Conservation (phyloP, 495 filamentous ascomycete species). For the Annulohypoxylon nitens region DNA sequence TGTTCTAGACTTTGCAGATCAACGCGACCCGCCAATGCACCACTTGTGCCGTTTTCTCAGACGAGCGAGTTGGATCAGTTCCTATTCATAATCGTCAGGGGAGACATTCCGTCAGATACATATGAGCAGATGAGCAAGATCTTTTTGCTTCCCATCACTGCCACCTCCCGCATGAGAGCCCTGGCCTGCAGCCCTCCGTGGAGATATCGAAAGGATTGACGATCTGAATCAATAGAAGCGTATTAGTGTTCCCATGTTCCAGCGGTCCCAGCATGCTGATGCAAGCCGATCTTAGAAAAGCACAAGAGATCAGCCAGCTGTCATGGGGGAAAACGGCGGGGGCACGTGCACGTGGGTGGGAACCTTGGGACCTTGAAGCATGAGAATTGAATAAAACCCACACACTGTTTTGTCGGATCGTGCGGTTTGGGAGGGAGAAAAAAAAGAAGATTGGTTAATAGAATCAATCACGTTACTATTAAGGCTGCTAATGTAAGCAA, state of each 20-base stretch:
- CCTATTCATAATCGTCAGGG: constrained; percentile 19
- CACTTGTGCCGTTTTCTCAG: constrained; percentile 19
- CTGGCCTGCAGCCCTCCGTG: not conserved
- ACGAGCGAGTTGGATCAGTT: constrained; percentile 13
- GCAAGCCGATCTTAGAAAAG: constrained; percentile 32
- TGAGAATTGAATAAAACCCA: constrained; percentile 13
- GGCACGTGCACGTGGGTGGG: constrained; percentile 30
- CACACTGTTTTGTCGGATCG: constrained; percentile 7
- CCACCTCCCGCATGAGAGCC: not conserved
- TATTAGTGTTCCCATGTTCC: constrained; percentile 7
- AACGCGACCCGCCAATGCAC: constrained; percentile 33
- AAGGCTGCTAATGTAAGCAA: constrained; percentile 33
- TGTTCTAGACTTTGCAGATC: constrained; percentile 51
- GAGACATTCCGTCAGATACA: constrained; percentile 22
- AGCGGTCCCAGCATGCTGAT: constrained; percentile 32
- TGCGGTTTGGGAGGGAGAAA: constrained; percentile 8
- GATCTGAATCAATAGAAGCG: constrained; percentile 30
- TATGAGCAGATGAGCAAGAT: constrained; percentile 11
- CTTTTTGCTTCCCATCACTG: constrained; percentile 3
- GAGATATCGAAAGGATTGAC: constrained; percentile 27
- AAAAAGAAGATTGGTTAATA: constrained; percentile 15
- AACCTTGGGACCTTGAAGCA: constrained; percentile 5
- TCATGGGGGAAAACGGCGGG: constrained; percentile 2
- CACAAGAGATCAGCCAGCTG: constrained; percentile 30
- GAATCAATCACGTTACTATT: constrained; percentile 18